Evolutionary conservation across 2,329 filamentous ascomycete species (phyloP), one percentile per base, ranked within the genome.

Genomic region (Pseudogymnoascus sp.): DNA sequence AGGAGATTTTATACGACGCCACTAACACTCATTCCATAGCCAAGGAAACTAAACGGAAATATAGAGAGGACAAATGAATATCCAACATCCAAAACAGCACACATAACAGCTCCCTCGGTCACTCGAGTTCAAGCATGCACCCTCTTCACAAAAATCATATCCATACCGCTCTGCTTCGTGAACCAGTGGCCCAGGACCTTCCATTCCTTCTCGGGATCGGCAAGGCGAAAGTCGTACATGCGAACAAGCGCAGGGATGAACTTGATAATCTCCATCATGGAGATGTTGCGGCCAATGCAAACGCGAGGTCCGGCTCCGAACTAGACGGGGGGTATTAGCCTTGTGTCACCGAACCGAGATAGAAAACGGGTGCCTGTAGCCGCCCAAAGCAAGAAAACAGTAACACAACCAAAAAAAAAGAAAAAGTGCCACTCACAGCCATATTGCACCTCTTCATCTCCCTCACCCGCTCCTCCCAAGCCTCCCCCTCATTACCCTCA

Each of bases 151-250:
- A 56, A 56, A 34, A 56, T 16, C 46, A 56, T 56, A 12, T 62
- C 25, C 63, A 65, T 64, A 4, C 60, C 34, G 10, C 25, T 73
- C 62, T 75, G 73, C 68, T 74, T 74, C 10, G 75, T 71, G 60
- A 77, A 77, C 75, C 75, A 78, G 64, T 71, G 71, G 61, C 74
- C 75, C n/a, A 70, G 69, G 34, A 76, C 42, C 40, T 71, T 69
- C 75, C 75, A 77, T 50, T 75, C 72, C 62, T 71, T 67, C 6
- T 65, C 67, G 14, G 66, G 67, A 53, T 73, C 67, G 14, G 72
- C 72, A 14, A 75, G 71, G 11, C 73, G 59, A 16, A 69, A 62
- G 16, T 66, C 59, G 38, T 62, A 76, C 5, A 72, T 67, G 1
- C 72, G 68, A 7, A 76, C 62, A 1, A 75, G 61, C 4, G 70